These are phyloP conservation scores for Moesziomyces sp. DNA, from an alignment of 1,284 basidiomycete genomes.

Conservation along the genomic window DNA sequence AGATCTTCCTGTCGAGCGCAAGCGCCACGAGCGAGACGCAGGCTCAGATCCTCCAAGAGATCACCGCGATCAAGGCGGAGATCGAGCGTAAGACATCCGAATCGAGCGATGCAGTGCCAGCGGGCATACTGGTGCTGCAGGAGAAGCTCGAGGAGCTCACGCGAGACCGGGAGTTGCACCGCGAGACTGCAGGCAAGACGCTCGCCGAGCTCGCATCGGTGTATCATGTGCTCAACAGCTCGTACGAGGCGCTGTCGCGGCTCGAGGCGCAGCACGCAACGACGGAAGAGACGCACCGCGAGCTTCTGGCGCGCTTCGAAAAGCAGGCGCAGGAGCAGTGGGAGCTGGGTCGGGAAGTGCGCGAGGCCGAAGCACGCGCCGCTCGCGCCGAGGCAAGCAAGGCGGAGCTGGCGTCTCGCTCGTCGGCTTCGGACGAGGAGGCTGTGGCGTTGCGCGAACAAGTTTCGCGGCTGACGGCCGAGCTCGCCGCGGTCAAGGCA, in stretches of 20 bases:
- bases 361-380: conserved; percentile 23
- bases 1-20: conserved; percentile 51
- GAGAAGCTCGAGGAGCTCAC: conserved; percentile 23
- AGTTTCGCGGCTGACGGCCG: conserved; percentile 32
- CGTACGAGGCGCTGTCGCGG: conserved; percentile 25
- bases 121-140: conserved; percentile 1
- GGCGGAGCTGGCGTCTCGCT: conserved; percentile 6
- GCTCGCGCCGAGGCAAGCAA: conserved; percentile 10
- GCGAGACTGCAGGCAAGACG: conserved; percentile 33
- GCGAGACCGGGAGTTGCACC: conserved; percentile 4
- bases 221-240: conserved; percentile 33
- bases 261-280: conserved; percentile 16
- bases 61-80: conserved; percentile 25
- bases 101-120: background rate
- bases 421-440: conserved; percentile 20
- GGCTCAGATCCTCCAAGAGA: conserved; percentile 13
- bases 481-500: conserved; percentile 28
- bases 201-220: conserved; percentile 29
- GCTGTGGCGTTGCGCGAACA: conserved; percentile 32
- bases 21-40: conserved; percentile 19
- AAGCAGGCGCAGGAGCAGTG: conserved; percentile 15
- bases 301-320: conserved; percentile 7
- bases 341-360: conserved; percentile 7
- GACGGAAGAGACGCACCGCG: conserved; percentile 20
- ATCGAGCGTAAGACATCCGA: conserved; percentile 1